phyloP scores from a whole-genome alignment of 148 eudicot genomes.

The Fagopyrum homotropicum region DNA sequence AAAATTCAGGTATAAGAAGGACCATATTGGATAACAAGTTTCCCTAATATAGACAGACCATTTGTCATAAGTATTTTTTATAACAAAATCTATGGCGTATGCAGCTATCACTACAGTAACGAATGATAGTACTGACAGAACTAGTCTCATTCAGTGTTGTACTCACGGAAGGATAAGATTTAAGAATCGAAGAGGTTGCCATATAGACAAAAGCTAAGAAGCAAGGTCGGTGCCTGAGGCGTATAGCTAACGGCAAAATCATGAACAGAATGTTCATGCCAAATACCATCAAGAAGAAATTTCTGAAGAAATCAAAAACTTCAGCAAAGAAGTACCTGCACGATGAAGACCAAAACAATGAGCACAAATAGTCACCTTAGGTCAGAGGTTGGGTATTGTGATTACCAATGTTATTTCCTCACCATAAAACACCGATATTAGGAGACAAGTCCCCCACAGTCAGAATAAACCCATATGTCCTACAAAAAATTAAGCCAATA shows the following conservation, averaged over 20 bases:
- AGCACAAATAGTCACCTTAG: conserved; percentile 3
- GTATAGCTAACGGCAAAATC: conserved; percentile 87
- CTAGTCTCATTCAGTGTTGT: conserved; percentile 3
- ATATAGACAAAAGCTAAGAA: conserved; percentile 82
- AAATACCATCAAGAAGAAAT: conserved; percentile 82
- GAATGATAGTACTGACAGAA: not conserved
- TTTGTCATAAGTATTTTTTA: too few species aligned
- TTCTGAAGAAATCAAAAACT: conserved; percentile 92
- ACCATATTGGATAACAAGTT: too few species aligned
- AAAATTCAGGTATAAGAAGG: too few species aligned
- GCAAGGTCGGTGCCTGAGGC: conserved; percentile 84
- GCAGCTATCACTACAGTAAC: not conserved
- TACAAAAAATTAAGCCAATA: conserved; percentile 26
- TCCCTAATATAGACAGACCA: too few species aligned
- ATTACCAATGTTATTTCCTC: conserved; percentile 20
- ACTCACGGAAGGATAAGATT: conserved; percentile 96
- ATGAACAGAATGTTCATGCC: conserved; percentile 86
- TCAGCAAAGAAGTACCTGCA: conserved; percentile 99
- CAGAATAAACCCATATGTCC: conserved; percentile 89
- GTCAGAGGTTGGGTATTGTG: not conserved
- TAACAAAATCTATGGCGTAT: too few species aligned
- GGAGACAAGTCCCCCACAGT: conserved; percentile 92
- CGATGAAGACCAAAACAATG: conserved; percentile 20
- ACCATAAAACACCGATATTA: conserved; percentile 91
- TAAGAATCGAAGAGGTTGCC: conserved; percentile 85